Conservation (phyloP, 495 filamentous ascomycete species). For the Penicillium tannophilum region DNA sequence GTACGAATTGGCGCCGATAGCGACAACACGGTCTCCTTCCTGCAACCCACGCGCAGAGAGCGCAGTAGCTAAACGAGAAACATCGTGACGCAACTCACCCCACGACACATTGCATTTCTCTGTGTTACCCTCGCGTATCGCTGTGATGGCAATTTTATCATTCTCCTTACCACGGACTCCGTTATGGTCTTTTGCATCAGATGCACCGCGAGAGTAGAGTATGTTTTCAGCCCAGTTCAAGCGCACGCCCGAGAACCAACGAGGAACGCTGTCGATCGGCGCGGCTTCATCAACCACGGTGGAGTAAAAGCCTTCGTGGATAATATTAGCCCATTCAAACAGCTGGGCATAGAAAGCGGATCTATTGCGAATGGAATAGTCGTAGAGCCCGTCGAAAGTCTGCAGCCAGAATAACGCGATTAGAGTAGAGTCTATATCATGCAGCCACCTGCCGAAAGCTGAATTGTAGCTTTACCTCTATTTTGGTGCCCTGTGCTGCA, state of each 20-base stretch:
- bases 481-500: no score
- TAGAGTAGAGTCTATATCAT: no score
- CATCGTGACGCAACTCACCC: no score
- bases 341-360: conserved; percentile 66
- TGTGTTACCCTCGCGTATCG: conserved; percentile 68
- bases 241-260: conserved; percentile 61
- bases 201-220: conserved; percentile 40
- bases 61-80: conserved; percentile 35
- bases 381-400: conserved; percentile 62
- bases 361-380: conserved; percentile 62
- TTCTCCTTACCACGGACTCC: conserved; percentile 61
- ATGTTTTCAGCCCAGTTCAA: conserved; percentile 85
- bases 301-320: conserved; percentile 61
- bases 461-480: no score
- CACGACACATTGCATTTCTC: conserved; percentile 34
- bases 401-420: not conserved
- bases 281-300: conserved; percentile 66
- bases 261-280: conserved; percentile 67
- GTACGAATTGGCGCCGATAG: conserved; percentile 71
- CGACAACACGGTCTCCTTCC: conserved; percentile 71
- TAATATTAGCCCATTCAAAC: conserved; percentile 59
- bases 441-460: no score
- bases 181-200: not conserved
- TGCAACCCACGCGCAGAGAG: conserved; percentile 62
- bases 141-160: conserved; percentile 65